Percentiles rank a stretch among this genome's conserved stretches.
Evolutionary conservation across 495 filamentous ascomycete species (phyloP).

Genomic region (Penicillium pancosmium): DNA sequence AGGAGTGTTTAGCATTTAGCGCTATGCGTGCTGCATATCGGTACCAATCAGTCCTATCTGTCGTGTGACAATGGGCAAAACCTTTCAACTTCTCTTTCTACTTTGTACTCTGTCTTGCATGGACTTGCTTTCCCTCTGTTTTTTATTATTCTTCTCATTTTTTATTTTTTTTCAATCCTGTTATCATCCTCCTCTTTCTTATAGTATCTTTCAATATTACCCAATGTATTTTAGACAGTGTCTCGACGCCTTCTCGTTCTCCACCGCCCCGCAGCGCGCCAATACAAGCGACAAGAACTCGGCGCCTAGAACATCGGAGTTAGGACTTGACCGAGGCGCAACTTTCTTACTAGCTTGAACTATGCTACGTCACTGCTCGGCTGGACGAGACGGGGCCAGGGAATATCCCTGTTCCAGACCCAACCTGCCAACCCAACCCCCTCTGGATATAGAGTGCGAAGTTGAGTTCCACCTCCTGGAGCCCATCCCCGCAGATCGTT

Average conservation of each 20-base stretch:
- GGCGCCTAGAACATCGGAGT: constrained; percentile 15
- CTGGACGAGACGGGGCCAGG: constrained; percentile 7
- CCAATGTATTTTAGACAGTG: neutral
- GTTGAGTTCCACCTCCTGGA: neutral
- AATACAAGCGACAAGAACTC: constrained; percentile 22
- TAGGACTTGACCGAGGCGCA: neutral
- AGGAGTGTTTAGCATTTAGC: constrained; percentile 7
- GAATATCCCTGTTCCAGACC: constrained; percentile 10
- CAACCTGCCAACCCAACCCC: neutral
- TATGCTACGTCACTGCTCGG: constrained; percentile 1
- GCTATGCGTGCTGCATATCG: constrained; percentile 25
- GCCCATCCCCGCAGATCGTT: constrained; percentile 8
- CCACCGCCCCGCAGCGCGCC: constrained; percentile 24
- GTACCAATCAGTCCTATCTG: constrained; percentile 16
- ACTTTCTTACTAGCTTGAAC: neutral
- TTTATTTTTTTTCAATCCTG: neutral
- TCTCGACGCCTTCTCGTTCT: neutral
- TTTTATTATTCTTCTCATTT: neutral
- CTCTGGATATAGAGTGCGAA: constrained; percentile 10
- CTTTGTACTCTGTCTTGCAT: neutral
- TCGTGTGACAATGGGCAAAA: constrained; percentile 16
- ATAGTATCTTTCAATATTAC: neutral
- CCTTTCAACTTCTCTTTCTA: neutral
- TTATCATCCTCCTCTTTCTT: neutral
- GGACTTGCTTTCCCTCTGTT: neutral